Conservation (phyloP, 805 yeast species). For the Myxozyma melibiosi region DNA sequence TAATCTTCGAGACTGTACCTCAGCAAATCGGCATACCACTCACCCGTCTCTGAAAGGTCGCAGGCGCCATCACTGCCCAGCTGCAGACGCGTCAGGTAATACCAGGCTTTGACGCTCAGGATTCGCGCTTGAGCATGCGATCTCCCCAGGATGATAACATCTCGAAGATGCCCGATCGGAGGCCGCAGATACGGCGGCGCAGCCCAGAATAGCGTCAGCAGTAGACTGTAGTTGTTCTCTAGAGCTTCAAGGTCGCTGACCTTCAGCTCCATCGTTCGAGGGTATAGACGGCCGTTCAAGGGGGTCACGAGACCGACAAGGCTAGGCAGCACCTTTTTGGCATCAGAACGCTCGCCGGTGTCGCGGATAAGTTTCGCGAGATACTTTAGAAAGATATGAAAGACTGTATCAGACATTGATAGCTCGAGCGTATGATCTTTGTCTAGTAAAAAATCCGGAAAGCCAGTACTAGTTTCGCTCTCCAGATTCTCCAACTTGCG, state of each 20-base stretch:
- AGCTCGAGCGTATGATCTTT: constrained; percentile 19
- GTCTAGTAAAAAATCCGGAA: constrained; percentile 35
- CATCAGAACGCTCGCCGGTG: constrained; percentile 4
- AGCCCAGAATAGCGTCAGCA: constrained; percentile 36
- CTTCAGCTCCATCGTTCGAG: constrained; percentile 26
- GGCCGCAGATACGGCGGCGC: constrained; percentile 34
- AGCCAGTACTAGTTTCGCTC: constrained; percentile 18
- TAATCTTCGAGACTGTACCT: constrained; percentile 28
- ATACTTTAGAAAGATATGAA: constrained; percentile 35
- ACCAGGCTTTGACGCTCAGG: constrained; percentile 38
- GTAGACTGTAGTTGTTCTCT: constrained; percentile 35
- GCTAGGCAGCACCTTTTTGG: constrained; percentile 24
- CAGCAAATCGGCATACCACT: constrained; percentile 32
- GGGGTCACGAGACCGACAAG: constrained; percentile 37
- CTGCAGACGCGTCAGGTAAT: constrained; percentile 26
- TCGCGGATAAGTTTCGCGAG: constrained; percentile 28
- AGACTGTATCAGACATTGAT: constrained; percentile 34
- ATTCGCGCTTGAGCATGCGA: constrained; percentile 36
- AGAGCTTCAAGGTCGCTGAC: constrained; percentile 34
- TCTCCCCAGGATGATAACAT: constrained; percentile 33
- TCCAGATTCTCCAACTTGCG: constrained; percentile 33
- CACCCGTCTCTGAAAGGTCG: constrained; percentile 20
- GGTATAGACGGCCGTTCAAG: constrained; percentile 34
- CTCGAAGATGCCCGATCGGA: constrained; percentile 32
- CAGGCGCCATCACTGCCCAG: constrained; percentile 1